A percentile compares a stretch with the other conserved stretches of the same genome.
Evolutionary conservation across 306 rosid genomes (phyloP).

Genomic region (Cucumis sativus): DNA sequence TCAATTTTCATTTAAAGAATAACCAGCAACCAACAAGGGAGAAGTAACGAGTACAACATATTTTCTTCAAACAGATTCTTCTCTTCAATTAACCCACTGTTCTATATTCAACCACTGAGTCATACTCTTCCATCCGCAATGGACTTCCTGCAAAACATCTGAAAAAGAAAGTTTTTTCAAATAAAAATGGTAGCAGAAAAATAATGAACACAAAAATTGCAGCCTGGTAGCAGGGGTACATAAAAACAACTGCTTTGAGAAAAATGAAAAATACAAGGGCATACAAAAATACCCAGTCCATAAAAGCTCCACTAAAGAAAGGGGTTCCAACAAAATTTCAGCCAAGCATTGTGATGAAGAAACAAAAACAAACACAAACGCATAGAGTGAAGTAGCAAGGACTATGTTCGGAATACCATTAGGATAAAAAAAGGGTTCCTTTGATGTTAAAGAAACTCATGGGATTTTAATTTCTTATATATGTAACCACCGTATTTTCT

Average conservation of each 20-base stretch:
- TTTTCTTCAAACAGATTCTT: neutral
- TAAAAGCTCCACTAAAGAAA: no score
- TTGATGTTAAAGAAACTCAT: neutral
- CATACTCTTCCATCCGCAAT: slow-evolving; percentile 43
- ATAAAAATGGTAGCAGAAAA: neutral
- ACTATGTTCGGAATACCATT: neutral
- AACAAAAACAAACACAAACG: neutral
- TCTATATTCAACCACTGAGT: slow-evolving; percentile 33
- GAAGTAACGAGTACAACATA: neutral
- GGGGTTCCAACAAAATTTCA: neutral
- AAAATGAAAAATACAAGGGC: no score
- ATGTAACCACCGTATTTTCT: neutral
- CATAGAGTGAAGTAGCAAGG: neutral
- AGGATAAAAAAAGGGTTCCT: neutral
- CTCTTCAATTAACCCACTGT: neutral
- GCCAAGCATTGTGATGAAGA: neutral
- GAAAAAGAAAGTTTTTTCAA: neutral
- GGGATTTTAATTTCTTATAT: neutral
- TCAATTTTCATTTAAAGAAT: neutral
- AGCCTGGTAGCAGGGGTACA: neutral
- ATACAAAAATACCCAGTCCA: no score
- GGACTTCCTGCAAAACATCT: slow-evolving; percentile 46
- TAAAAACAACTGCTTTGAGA: no score
- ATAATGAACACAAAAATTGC: neutral
- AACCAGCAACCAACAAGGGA: neutral